These are phyloP conservation scores for Sextonia rubra DNA, from an alignment of 164 flowering plant species.

Conservation along the genomic window DNA sequence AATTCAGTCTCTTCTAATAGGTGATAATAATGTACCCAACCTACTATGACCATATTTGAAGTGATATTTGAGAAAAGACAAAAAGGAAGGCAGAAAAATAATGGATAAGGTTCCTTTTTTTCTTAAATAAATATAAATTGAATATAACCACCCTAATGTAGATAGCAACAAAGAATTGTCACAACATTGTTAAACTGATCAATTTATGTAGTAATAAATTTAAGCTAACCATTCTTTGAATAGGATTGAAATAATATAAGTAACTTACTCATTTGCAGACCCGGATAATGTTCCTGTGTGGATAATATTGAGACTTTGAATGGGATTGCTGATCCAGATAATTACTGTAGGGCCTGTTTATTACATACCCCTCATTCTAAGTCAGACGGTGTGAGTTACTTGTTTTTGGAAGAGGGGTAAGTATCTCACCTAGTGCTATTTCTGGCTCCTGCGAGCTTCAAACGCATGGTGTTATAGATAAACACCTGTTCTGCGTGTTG, in stretches of 20 bases:
- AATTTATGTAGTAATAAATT: background rate
- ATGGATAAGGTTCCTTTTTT: too few species aligned
- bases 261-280: slow-evolving; percentile 67
- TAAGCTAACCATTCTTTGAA: background rate
- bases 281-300: too few species aligned
- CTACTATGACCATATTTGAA: background rate
- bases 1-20: background rate
- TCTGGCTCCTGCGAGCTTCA: background rate
- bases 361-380: slow-evolving; percentile 58
- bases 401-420: background rate
- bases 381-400: background rate
- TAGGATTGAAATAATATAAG: background rate
- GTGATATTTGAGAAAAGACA: slow-evolving; percentile 8
- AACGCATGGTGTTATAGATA: background rate
- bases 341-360: slow-evolving; percentile 64
- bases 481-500: background rate
- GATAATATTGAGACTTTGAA: slow-evolving; percentile 74
- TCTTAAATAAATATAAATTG: too few species aligned
- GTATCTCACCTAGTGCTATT: background rate
- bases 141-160: too few species aligned
- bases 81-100: too few species aligned
- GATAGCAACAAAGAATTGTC: too few species aligned
- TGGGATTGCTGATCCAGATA: slow-evolving; percentile 65
- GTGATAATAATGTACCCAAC: background rate
- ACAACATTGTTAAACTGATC: background rate